Conservation (phyloP, 1,284 basidiomycete species). For the Psilocybe mexicana region DNA sequence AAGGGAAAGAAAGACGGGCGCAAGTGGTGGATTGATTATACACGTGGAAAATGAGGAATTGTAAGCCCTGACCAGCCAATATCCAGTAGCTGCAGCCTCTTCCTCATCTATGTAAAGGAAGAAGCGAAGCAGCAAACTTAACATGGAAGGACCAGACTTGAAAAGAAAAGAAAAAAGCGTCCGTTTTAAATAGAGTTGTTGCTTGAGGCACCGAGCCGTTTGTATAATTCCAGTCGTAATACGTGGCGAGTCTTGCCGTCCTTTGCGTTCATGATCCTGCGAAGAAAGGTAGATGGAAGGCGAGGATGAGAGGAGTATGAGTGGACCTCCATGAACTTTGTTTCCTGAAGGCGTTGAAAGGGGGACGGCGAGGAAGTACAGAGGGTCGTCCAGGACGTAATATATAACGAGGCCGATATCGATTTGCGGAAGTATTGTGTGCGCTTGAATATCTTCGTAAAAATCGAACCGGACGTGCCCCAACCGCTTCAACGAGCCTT, state of each 20-base stretch:
- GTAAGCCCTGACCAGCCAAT: neutral
- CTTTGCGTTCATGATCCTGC: slow-evolving; percentile 14
- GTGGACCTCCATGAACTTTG: slow-evolving; percentile 9
- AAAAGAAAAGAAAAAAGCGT: slow-evolving; percentile 29
- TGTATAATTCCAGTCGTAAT: slow-evolving; percentile 22
- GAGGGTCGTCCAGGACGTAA: slow-evolving; percentile 10
- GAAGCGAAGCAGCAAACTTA: slow-evolving; percentile 31
- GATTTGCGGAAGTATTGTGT: slow-evolving; percentile 13
- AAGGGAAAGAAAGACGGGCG: slow-evolving; percentile 11
- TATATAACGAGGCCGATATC: slow-evolving; percentile 10
- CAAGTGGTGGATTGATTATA: slow-evolving; percentile 8
- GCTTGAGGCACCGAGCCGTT: slow-evolving; percentile 21
- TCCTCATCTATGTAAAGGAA: slow-evolving; percentile 7
- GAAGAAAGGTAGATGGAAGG: slow-evolving; percentile 10
- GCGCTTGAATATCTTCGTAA: slow-evolving; percentile 14
- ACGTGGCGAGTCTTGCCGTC: slow-evolving; percentile 17
- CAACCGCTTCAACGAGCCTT: slow-evolving; percentile 31
- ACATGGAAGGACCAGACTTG: slow-evolving; percentile 11
- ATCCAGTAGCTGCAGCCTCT: neutral
- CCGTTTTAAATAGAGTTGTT: slow-evolving; percentile 25
- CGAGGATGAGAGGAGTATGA: neutral
- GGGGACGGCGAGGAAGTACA: slow-evolving; percentile 21
- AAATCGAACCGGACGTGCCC: slow-evolving; percentile 44
- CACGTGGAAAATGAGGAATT: slow-evolving; percentile 2
- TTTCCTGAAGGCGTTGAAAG: slow-evolving; percentile 22